phyloP scores from a whole-genome alignment of 176 grass and related monocot species.

The Ananas comosus region DNA sequence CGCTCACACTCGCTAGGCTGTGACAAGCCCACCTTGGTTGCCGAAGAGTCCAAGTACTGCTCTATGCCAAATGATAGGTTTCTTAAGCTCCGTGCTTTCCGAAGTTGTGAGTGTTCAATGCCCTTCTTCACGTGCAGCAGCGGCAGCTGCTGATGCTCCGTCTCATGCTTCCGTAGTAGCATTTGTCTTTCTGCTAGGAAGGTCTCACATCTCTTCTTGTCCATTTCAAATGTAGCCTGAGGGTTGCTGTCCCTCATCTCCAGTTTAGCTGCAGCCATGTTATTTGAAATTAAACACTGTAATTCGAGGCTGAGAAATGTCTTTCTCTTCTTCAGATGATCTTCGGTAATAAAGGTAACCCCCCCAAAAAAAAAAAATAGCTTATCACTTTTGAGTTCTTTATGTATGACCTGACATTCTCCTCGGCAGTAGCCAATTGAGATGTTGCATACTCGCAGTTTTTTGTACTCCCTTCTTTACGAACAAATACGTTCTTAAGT shows the following conservation, averaged over 20 bases:
- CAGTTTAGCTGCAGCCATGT: constrained; percentile 32
- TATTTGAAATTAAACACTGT: not conserved
- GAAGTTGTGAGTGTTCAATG: not conserved
- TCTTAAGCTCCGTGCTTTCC: not conserved
- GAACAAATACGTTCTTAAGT: no score
- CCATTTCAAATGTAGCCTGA: constrained; percentile 24
- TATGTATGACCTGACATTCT: no score
- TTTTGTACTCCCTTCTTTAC: no score
- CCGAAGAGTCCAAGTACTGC: no score
- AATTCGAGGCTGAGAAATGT: not conserved
- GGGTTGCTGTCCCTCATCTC: constrained; percentile 35
- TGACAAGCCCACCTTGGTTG: no score
- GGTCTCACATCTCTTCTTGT: constrained; percentile 22
- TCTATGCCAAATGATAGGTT: not conserved
- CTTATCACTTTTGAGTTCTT: no score
- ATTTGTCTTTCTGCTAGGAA: constrained; percentile 17
- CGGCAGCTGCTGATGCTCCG: not conserved
- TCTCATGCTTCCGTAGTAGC: constrained; percentile 10
- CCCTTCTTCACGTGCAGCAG: not conserved
- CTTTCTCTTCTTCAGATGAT: not conserved
- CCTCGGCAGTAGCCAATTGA: no score
- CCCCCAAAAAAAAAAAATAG: no score
- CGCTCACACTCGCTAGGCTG: no score
- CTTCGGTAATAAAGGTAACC: not conserved
- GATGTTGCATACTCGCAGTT: no score